Base-by-base conservation (phyloP, 371 early-diverging fungal genomes). In the Chytridiales sp. region DNA sequence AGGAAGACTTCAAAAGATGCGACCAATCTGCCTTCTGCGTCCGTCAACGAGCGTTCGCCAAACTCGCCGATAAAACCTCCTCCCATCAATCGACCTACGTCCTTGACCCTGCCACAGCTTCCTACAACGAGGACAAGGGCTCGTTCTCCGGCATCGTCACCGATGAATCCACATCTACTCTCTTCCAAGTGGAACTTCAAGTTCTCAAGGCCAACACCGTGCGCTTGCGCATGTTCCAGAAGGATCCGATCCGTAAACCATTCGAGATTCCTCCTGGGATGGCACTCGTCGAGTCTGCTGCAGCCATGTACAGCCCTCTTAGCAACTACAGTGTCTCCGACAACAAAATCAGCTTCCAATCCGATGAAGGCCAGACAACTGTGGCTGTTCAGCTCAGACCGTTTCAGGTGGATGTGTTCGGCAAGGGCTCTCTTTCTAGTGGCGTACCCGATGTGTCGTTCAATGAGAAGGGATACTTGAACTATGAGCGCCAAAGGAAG, bases 11-110 rank as follows among this genome's bases (percentile, higher is more conserved):
- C 70, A 95, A 93, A 70, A 86, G 79, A 0, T 95, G 96, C 70
- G 75, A 83, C 21, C 91, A 96, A 62, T 83, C 87, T 47, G 88
- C 87, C 19, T 98, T 98, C 72, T 96, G 95, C 72, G 72, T 78
- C 9, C 88, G 97, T 41, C 92, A 97, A 74, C 82, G 93, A 11
- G 90, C 86, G 9, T 91, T 85, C 70, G 94, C 93, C 11, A 88
- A 91, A 35, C 68, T 75, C 3, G 80, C 73, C n/a, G 75, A 70
- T 53, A 17, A 8, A n/a, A 26, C 34, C 4, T 24, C 24, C n/a
- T 17, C 40, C n/a, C n/a, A n/a, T n/a, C n/a, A n/a, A 15, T 61
- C 73, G 4, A 64, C 50, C 47, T 68, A 72, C 48, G 31, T 61
- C 29, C 51, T 67, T 34, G 64, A 51, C 32, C 41, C 21, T 11